These are phyloP conservation scores for Trichoderma hamatum DNA, from an alignment of 2,329 filamentous ascomycete species.

Conservation along the genomic window DNA sequence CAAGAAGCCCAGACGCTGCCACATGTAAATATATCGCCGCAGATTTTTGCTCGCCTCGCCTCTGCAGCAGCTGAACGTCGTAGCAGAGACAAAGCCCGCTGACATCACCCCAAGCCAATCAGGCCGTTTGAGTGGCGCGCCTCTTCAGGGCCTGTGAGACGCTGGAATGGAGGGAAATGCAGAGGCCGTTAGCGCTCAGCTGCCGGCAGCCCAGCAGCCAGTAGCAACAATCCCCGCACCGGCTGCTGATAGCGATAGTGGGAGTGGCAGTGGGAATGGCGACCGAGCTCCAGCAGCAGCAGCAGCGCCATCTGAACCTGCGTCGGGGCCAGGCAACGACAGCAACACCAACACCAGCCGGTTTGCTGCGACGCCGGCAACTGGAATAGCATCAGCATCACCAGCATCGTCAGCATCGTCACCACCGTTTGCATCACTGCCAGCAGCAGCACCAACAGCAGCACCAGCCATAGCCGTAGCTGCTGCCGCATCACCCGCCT, in stretches of 20 bases:
- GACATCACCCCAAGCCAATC: conserved; percentile 1
- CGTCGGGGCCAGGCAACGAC: background rate
- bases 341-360: background rate
- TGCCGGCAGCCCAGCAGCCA: background rate
- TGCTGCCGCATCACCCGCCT: background rate
- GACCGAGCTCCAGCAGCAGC: background rate
- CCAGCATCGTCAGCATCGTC: background rate
- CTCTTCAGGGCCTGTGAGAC: conserved; percentile 9
- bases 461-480: background rate
- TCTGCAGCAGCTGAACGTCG: background rate
- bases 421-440: background rate
- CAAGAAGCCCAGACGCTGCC: background rate
- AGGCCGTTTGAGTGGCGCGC: background rate
- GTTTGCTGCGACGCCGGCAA: background rate
- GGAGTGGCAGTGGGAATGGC: background rate
- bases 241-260: background rate
- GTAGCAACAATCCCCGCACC: conserved; percentile 20
- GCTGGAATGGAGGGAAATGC: conserved; percentile 36
- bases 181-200: conserved; percentile 28
- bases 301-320: background rate
- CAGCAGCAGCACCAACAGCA: background rate
- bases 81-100: background rate
- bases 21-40: background rate
- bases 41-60: background rate
- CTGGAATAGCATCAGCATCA: background rate